phyloP scores from a whole-genome alignment of 371 early-diverging fungal genomes.

The Lichtheimia corymbifera region DNA sequence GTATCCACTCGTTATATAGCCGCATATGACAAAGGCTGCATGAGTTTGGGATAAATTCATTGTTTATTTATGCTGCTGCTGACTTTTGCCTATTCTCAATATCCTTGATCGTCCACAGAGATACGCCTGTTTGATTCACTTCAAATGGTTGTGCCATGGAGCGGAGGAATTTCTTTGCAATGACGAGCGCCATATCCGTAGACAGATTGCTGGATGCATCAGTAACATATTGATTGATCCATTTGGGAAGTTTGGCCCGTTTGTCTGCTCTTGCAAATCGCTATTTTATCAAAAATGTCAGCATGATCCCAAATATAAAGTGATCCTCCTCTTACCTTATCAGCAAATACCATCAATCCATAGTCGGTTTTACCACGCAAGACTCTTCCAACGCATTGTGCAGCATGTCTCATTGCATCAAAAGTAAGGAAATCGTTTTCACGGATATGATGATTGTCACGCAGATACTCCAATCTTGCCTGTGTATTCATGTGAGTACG shows the following conservation, averaged over 20 bases:
- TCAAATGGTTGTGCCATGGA: constrained; percentile 98
- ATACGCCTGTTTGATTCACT: constrained; percentile 60
- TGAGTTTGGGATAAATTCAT: neutral
- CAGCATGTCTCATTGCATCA: constrained; percentile 99
- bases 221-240: constrained; percentile 94
- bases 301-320: neutral
- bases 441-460: constrained; percentile 91
- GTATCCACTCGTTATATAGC: no score
- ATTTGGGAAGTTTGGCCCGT: constrained; percentile 95
- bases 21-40: no score
- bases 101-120: constrained; percentile 65
- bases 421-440: constrained; percentile 99
- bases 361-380: constrained; percentile 99
- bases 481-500: constrained; percentile 13
- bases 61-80: constrained; percentile 10
- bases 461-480: constrained; percentile 95
- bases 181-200: constrained; percentile 97
- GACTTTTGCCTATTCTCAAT: constrained; percentile 52
- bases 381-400: constrained; percentile 99
- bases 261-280: constrained; percentile 96
- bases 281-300: constrained; percentile 28
- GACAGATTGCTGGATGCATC: constrained; percentile 93
- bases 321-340: constrained; percentile 66
- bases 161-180: constrained; percentile 94
- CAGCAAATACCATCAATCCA: constrained; percentile 99